Evolutionary conservation across 1,139 yeast species (phyloP).

Genomic region (Yamadazyma membranifaciens): DNA sequence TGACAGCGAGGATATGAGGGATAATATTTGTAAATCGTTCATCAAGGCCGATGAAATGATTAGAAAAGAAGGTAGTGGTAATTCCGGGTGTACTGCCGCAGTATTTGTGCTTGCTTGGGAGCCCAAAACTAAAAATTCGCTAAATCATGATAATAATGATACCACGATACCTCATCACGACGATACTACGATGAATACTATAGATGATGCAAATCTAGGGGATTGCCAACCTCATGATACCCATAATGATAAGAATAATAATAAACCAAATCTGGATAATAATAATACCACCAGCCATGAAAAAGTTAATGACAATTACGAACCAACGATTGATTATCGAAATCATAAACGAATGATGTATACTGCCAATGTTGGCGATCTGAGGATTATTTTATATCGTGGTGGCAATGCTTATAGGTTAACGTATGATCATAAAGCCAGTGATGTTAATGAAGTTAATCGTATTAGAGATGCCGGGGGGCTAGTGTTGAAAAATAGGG

Average conservation of each 20-base stretch:
- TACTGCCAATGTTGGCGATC: slow-evolving; percentile 96
- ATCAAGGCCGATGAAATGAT: slow-evolving; percentile 72
- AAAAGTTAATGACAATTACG: slow-evolving; percentile 1
- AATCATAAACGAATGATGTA: slow-evolving; percentile 70
- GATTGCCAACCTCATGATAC: background rate
- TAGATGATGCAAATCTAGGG: background rate
- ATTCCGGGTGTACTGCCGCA: slow-evolving; percentile 93
- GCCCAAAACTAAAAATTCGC: slow-evolving; percentile 8
- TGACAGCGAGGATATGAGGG: slow-evolving; percentile 35
- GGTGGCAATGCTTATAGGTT: slow-evolving; percentile 72
- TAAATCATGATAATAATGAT: slow-evolving; percentile 5
- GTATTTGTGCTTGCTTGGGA: slow-evolving; percentile 94
- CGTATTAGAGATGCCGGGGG: slow-evolving; percentile 84
- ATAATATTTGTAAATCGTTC: slow-evolving; percentile 59
- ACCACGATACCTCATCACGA: too few relatives aligned
- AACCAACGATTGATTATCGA: slow-evolving; percentile 4
- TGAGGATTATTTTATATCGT: slow-evolving; percentile 77
- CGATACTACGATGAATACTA: background rate
- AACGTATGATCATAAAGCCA: slow-evolving; percentile 93
- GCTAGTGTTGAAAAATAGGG: slow-evolving; percentile 82
- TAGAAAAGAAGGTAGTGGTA: slow-evolving; percentile 56
- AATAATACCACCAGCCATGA: background rate
- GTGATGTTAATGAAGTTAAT: slow-evolving; percentile 72
- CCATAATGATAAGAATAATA: slow-evolving; percentile 1
- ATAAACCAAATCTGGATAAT: too few relatives aligned